Percentiles rank a stretch among this genome's conserved stretches.
Evolutionary conservation across 345 rosid species (phyloP).

Genomic region (Aurinia saxatilis): DNA sequence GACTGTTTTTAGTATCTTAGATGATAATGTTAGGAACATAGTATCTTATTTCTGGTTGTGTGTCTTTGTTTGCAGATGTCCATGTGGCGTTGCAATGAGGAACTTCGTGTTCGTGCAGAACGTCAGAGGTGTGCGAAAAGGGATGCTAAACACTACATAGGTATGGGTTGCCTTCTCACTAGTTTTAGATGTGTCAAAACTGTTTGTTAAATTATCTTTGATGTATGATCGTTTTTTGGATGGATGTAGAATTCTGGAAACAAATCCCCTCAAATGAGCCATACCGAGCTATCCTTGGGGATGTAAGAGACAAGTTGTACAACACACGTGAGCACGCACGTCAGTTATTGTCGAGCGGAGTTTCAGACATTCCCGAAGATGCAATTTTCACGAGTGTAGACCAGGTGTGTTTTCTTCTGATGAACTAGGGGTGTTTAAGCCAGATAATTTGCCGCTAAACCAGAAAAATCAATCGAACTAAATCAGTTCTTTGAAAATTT

Average conservation of each 20-base stretch:
- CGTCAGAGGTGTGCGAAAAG: constrained; percentile 61
- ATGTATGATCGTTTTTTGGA: not conserved
- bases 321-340: constrained; percentile 91
- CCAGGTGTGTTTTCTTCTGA: constrained; percentile 38
- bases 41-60: not conserved
- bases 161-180: constrained; percentile 27
- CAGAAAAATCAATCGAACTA: not conserved
- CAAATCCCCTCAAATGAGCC: constrained; percentile 84
- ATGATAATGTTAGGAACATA: not conserved
- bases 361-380: constrained; percentile 84
- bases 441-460: not conserved
- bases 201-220: not conserved
- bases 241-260: constrained; percentile 88
- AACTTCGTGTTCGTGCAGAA: constrained; percentile 77
- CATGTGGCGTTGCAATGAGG: constrained; percentile 98
- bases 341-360: constrained; percentile 62
- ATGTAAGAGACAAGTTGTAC: constrained; percentile 89
- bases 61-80: constrained; percentile 54
- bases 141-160: constrained; percentile 93
- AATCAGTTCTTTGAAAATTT: not conserved
- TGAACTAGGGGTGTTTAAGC: not conserved
- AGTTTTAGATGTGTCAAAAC: not conserved
- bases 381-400: constrained; percentile 63
- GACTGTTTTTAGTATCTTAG: not conserved
- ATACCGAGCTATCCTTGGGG: constrained; percentile 88